Percentiles rank a stretch among this genome's conserved stretches.
Evolutionary conservation across 2,329 filamentous ascomycete genomes (phyloP).

Genomic region (Nothophaeocryptopus gaeumannii): DNA sequence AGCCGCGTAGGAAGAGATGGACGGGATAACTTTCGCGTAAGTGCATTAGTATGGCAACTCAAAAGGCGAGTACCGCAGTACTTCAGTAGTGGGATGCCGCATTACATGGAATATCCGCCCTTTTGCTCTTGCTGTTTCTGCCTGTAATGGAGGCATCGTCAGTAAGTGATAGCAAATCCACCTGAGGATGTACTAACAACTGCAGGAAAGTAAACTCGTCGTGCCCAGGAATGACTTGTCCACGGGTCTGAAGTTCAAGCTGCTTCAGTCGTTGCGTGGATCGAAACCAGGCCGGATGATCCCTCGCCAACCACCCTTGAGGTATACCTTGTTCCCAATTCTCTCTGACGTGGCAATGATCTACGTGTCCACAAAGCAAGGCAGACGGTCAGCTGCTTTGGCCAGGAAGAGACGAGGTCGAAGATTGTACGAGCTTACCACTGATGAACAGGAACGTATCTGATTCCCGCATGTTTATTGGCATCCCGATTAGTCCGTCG

Average conservation of each 20-base stretch:
- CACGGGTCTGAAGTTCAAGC: constrained; percentile 31
- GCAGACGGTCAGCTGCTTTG: not conserved
- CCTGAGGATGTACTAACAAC: not conserved
- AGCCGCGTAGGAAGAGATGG: not conserved
- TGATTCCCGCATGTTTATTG: constrained; percentile 36
- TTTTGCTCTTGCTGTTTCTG: constrained; percentile 17
- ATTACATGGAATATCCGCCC: constrained; percentile 22
- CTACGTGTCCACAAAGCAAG: no score
- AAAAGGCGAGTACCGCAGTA: not conserved
- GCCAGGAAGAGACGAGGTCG: not conserved
- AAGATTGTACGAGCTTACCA: constrained; percentile 13
- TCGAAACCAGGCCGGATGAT: constrained; percentile 37
- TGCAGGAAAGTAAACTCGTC: constrained; percentile 34
- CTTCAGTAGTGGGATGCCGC: not conserved
- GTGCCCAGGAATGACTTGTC: constrained; percentile 37
- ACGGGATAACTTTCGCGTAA: constrained; percentile 4
- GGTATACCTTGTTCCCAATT: constrained; percentile 36
- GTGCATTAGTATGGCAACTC: not conserved
- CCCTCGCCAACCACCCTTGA: constrained; percentile 37
- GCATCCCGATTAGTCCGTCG: constrained; percentile 37
- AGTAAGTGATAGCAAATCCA: no score
- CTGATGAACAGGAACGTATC: constrained; percentile 36
- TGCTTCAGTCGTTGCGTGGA: constrained; percentile 36
- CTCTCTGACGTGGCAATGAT: no score
- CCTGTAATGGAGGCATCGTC: no score